A percentile compares a stretch with the other conserved stretches of the same genome.
Evolutionary conservation across 2,329 filamentous ascomycete genomes (phyloP).

Genomic region (Colletotrichum camelliae): DNA sequence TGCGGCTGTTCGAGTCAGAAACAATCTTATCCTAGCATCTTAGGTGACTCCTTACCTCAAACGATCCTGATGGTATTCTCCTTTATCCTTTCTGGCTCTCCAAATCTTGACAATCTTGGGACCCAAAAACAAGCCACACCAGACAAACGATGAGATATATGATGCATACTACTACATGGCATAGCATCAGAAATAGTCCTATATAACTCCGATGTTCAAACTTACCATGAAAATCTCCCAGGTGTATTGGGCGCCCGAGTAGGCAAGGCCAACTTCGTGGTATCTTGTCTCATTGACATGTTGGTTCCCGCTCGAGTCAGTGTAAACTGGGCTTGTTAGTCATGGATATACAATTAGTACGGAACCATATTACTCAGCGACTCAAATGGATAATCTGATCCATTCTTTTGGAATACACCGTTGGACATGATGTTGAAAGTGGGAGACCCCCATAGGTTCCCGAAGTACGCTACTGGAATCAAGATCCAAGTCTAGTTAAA

Average conservation of each 20-base stretch:
- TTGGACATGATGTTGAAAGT: conserved; percentile 62
- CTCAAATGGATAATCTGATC: conserved; percentile 11
- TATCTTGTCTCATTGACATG: conserved; percentile 50
- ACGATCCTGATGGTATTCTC: conserved; percentile 10
- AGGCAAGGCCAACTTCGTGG: conserved; percentile 56
- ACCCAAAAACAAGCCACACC: conserved; percentile 63
- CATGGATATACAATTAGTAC: not conserved
- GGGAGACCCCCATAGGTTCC: conserved; percentile 52
- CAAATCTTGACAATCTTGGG: conserved; percentile 48
- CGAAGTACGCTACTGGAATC: conserved; percentile 64
- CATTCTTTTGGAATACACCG: conserved; percentile 43
- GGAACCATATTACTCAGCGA: conserved; percentile 27
- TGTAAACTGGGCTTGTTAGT: not conserved
- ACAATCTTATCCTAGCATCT: not conserved
- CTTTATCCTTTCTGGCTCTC: conserved; percentile 30
- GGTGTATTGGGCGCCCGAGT: conserved; percentile 61
- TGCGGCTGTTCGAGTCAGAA: conserved; percentile 23
- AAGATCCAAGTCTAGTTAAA: conserved; percentile 57
- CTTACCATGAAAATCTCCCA: conserved; percentile 41
- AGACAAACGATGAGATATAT: conserved; percentile 62
- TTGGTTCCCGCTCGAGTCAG: conserved; percentile 11
- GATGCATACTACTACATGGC: conserved; percentile 49
- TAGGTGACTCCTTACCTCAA: not conserved
- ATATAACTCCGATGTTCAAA: not conserved
- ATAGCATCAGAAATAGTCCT: conserved; percentile 44